These are phyloP conservation scores for Botrytis pseudocinerea DNA, from an alignment of 2,329 filamentous ascomycete genomes.

Conservation along the genomic window DNA sequence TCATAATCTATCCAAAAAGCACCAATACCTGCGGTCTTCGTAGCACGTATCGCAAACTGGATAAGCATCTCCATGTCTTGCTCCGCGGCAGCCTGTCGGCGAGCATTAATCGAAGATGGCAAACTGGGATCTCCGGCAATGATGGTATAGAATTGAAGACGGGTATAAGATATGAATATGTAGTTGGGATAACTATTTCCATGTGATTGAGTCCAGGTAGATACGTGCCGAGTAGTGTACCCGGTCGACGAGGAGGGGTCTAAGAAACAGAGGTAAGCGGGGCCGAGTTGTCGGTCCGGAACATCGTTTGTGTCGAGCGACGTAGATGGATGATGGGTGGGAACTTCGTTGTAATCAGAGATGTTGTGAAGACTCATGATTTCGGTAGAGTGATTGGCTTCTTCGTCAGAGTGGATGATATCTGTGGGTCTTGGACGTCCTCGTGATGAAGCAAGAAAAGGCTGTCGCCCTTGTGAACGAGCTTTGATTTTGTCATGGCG, in stretches of 20 bases:
- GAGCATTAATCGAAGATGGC: slow-evolving; percentile 2
- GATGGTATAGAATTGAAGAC: slow-evolving; percentile 15
- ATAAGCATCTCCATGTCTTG: neutral
- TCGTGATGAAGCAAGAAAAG: neutral
- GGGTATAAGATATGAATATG: slow-evolving; percentile 18
- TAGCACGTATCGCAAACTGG: slow-evolving; percentile 11
- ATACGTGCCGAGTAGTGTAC: neutral
- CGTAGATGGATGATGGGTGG: neutral
- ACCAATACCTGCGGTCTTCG: neutral
- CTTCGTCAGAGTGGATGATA: neutral
- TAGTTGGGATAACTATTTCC: slow-evolving; percentile 4
- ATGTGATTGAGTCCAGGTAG: neutral
- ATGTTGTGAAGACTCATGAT: neutral
- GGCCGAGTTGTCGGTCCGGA: neutral
- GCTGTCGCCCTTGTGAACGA: neutral
- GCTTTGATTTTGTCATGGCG: neutral
- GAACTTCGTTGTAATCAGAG: neutral
- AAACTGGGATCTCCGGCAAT: neutral
- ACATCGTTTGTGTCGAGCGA: neutral
- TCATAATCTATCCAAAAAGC: slow-evolving; percentile 22
- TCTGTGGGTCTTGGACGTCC: neutral
- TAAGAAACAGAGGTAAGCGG: slow-evolving; percentile 16
- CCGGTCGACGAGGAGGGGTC: neutral
- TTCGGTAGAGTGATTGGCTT: neutral
- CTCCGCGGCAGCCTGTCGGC: neutral